A percentile compares a stretch with the other conserved stretches of the same genome.
phyloP scores from a whole-genome alignment of 2,329 filamentous ascomycete species.

The Microcyclospora tardicrescens region DNA sequence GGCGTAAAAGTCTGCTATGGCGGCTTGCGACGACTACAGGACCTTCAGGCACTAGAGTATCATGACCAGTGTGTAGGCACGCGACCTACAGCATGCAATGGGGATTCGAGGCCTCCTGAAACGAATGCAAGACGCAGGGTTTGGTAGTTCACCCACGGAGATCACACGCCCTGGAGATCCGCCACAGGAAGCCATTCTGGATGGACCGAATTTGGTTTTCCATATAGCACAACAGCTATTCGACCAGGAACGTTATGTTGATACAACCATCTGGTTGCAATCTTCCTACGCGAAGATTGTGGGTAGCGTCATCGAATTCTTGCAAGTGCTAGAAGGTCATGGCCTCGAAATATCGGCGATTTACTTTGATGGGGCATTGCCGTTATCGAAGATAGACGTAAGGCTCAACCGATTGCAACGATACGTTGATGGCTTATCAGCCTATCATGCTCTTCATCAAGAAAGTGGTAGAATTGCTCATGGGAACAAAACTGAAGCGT shows the following conservation, averaged over 20 bases:
- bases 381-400: conserved; percentile 48
- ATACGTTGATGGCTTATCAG: conserved; percentile 44
- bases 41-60: too few relatives aligned
- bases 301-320: conserved; percentile 45
- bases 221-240: conserved; percentile 44
- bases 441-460: conserved; percentile 27
- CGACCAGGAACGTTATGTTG: conserved; percentile 1
- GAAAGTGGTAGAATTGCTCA: conserved; percentile 5
- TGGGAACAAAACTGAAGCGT: neutral
- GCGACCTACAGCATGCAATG: too few relatives aligned
- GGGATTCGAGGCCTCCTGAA: too few relatives aligned
- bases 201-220: conserved; percentile 69
- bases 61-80: too few relatives aligned
- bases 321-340: conserved; percentile 44
- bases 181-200: conserved; percentile 40
- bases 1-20: too few relatives aligned
- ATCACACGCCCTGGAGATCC: too few relatives aligned
- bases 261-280: neutral
- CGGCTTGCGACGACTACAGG: too few relatives aligned
- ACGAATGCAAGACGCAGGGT: too few relatives aligned
- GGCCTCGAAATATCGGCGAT: conserved; percentile 53
- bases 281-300: conserved; percentile 49
- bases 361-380: conserved; percentile 78
- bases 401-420: conserved; percentile 49
- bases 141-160: too few relatives aligned